These are phyloP conservation scores for Papilionanthe hybrid DNA, from an alignment of 116 monocot genomes.

Conservation along the genomic window DNA sequence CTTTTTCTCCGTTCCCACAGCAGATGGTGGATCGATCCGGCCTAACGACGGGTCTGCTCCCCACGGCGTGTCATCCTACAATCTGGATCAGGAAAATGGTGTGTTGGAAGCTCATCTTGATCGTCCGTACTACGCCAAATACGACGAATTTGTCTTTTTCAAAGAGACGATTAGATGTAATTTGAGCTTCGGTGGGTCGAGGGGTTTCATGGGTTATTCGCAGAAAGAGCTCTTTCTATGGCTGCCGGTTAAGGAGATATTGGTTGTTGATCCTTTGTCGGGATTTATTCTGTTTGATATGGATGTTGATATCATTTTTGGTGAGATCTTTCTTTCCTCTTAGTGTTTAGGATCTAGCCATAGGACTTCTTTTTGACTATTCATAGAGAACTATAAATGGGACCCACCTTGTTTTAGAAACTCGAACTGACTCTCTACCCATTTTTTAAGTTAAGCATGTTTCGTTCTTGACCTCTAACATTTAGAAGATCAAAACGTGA, in stretches of 20 bases:
- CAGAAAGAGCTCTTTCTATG: conserved; percentile 95
- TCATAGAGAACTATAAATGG: too few species aligned
- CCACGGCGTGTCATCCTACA: conserved; percentile 47
- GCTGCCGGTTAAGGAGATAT: conserved; percentile 72
- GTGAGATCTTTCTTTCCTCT: too few species aligned
- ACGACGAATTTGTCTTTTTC: conserved; percentile 60
- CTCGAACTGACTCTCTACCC: too few species aligned
- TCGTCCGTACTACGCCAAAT: conserved; percentile 60
- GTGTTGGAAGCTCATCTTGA: conserved; percentile 57
- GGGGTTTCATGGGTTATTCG: conserved; percentile 54
- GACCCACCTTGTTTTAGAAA: too few species aligned
- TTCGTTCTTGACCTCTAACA: too few species aligned
- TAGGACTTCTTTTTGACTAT: too few species aligned
- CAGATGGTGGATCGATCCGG: conserved; percentile 48
- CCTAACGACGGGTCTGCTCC: conserved; percentile 73
- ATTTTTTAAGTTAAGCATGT: too few species aligned
- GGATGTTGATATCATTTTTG: too few species aligned
- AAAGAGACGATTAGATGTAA: conserved; percentile 58
- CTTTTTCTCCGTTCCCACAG: background rate
- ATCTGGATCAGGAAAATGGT: conserved; percentile 37
- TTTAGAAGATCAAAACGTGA: too few species aligned
- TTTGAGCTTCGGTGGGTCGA: conserved; percentile 71
- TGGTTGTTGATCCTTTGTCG: conserved; percentile 39
- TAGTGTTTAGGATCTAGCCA: too few species aligned
- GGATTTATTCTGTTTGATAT: conserved; percentile 71